These are phyloP conservation scores for Cerioporus squamosus DNA, from an alignment of 1,284 basidiomycete species.

Conservation along the genomic window DNA sequence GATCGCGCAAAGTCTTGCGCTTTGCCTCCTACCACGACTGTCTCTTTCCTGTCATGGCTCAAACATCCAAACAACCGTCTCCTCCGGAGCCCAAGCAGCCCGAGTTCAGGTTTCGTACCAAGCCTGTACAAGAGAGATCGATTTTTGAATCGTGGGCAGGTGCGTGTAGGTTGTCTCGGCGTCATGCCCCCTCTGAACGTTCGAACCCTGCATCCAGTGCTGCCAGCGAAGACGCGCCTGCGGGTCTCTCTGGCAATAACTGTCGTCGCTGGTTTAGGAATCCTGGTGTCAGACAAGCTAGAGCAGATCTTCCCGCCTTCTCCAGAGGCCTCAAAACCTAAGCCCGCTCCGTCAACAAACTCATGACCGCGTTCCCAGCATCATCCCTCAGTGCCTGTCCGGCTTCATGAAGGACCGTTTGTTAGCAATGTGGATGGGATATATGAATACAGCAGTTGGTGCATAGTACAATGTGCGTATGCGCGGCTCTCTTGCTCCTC, in stretches of 20 bases:
- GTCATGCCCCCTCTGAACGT: background rate
- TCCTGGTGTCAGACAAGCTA: constrained; percentile 59
- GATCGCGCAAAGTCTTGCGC: no score
- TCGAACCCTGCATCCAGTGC: constrained; percentile 44
- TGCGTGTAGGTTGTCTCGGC: constrained; percentile 9
- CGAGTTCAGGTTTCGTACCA: constrained; percentile 22
- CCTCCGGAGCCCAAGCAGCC: constrained; percentile 7
- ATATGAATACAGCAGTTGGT: constrained; percentile 15
- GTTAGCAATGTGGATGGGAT: constrained; percentile 12
- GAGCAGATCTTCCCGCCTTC: constrained; percentile 46
- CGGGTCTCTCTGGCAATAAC: constrained; percentile 59
- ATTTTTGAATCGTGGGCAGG: constrained; percentile 43
- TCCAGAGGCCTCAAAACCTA: background rate
- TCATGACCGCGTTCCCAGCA: background rate
- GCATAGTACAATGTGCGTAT: constrained; percentile 18
- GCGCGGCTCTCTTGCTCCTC: background rate
- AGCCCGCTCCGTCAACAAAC: background rate
- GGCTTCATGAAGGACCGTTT: constrained; percentile 1
- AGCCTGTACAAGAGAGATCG: constrained; percentile 28
- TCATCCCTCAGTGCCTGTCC: no score
- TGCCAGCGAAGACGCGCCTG: constrained; percentile 65
- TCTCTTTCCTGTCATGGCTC: constrained; percentile 9
- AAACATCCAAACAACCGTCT: constrained; percentile 4
- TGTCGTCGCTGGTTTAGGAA: constrained; percentile 52
- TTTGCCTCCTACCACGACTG: constrained; percentile 7